A percentile compares a stretch with the other conserved stretches of the same genome.
Conservation (phyloP, 257 asterid genomes). For the Nicotiana attenuata region DNA sequence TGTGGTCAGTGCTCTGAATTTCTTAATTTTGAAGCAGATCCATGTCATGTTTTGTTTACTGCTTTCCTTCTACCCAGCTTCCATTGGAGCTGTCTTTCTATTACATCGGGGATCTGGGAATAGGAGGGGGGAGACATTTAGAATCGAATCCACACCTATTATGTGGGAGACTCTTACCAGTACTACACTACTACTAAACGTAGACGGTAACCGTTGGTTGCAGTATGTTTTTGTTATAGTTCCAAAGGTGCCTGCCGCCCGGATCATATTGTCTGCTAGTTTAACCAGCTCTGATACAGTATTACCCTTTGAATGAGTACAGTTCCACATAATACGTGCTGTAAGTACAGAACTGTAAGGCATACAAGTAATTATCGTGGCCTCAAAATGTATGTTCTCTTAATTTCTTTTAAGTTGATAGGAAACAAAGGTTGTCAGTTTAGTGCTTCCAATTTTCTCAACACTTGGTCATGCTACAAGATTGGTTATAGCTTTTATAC, state of each 20-base stretch:
- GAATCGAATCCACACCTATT: neutral
- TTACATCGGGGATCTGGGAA: constrained; percentile 1
- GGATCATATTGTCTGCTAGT: neutral
- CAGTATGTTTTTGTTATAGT: neutral
- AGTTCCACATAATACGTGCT: neutral
- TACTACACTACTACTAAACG: neutral
- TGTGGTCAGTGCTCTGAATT: constrained; percentile 60
- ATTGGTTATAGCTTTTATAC: neutral
- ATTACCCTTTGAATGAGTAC: neutral
- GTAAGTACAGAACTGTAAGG: neutral
- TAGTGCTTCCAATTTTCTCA: constrained; percentile 5
- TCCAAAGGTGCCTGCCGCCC: neutral
- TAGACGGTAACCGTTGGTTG: neutral
- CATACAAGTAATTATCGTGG: neutral
- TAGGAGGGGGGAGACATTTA: neutral
- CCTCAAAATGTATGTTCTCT: neutral
- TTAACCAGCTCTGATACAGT: neutral
- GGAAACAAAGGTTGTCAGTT: neutral
- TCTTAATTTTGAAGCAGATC: neutral
- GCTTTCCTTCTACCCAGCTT: constrained; percentile 8
- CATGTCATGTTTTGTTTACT: constrained; percentile 1
- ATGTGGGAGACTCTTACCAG: neutral
- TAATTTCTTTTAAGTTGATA: neutral
- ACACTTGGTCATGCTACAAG: neutral
- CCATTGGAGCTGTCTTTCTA: neutral